Evolutionary conservation across 2,329 filamentous ascomycete species (phyloP), one percentile per base, ranked within the genome.

Genomic region (Aureobasidium sp.): DNA sequence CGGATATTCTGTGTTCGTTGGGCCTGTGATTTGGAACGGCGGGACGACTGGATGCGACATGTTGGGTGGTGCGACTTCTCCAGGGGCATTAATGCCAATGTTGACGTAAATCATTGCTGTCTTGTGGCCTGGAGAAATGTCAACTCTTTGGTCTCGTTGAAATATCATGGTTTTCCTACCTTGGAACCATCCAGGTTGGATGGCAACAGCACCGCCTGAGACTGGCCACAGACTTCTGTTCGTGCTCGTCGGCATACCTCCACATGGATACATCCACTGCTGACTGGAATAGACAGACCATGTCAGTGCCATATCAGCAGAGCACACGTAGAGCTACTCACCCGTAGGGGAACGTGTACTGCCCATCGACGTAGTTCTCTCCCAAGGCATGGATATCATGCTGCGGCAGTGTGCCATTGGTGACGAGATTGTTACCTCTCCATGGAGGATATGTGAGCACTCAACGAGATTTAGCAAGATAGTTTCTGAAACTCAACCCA

Each of bases 171-270:
- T 1, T 21, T 21, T 21, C 49, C 3, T 44, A 51, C 62, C 94
- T 62, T 87, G 85, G 79, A 97, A 97, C 94, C 94, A 97, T 70
- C 93, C 94, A 0, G 94, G 94, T 72, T 97, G 93, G 69, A 97
- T 82, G 53, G 91, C 83, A 64, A 99, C 71, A n/a, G 91, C 91
- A 64, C 94, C 94, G 67, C 94, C 94, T 34, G 78, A 84, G 54
- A 91, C 82, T 16, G 94, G 92, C 94, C 94, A 97, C 77, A 88
- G 90, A 14, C 94, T 96, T 37, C 59, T 54, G 77, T 99, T 97
- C 48, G 76, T 81, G 0, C 90, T 89, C 41, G 84, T 82, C 50
- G 80, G 79, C 78, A 93, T 85, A 64, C 94, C 94, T 62, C 94
- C 94, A 73, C 91, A 97, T 75, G 92, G 91, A 79, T 96, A 96